phyloP scores from a whole-genome alignment of 352 stramenopile genomes.

The Globisporangium alternatum region DNA sequence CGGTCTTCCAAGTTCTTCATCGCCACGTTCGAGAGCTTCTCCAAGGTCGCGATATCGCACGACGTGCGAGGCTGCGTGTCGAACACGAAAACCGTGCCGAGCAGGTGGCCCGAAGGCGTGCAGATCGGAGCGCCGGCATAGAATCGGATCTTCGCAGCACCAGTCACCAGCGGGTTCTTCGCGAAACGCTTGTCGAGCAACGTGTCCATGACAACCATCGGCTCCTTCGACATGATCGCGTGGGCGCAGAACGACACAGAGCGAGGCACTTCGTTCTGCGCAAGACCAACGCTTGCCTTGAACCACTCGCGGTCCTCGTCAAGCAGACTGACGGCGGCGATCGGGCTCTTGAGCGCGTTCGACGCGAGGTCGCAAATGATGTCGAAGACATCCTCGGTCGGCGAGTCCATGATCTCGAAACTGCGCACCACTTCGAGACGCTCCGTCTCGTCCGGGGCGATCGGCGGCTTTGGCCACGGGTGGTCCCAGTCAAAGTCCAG shows the following conservation, averaged over 20 bases:
- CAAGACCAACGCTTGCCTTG: slow-evolving; percentile 80
- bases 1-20: slow-evolving; percentile 90
- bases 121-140: slow-evolving; percentile 83
- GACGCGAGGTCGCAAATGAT: slow-evolving; percentile 87
- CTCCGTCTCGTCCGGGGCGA: slow-evolving; percentile 62
- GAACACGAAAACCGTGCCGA: slow-evolving; percentile 87
- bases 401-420: slow-evolving; percentile 88
- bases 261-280: slow-evolving; percentile 84
- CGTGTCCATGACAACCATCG: slow-evolving; percentile 88
- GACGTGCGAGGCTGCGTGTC: slow-evolving; percentile 82
- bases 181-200: slow-evolving; percentile 82
- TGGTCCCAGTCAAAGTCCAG: slow-evolving; percentile 89
- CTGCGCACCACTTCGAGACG: slow-evolving; percentile 73
- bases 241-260: slow-evolving; percentile 86
- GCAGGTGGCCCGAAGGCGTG: slow-evolving; percentile 73
- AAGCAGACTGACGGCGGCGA: slow-evolving; percentile 79
- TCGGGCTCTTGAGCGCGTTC: slow-evolving; percentile 85
- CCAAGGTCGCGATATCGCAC: slow-evolving; percentile 83
- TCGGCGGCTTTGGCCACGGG: slow-evolving; percentile 81
- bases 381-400: slow-evolving; percentile 85
- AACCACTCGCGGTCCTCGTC: slow-evolving; percentile 88
- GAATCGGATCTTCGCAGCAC: slow-evolving; percentile 83
- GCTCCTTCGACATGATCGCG: slow-evolving; percentile 87
- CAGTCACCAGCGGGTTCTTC: slow-evolving; percentile 84
- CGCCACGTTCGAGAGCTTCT: slow-evolving; percentile 86